phyloP scores from a whole-genome alignment of 2,329 filamentous ascomycete genomes.

The Pseudogymnoascus sp. region DNA sequence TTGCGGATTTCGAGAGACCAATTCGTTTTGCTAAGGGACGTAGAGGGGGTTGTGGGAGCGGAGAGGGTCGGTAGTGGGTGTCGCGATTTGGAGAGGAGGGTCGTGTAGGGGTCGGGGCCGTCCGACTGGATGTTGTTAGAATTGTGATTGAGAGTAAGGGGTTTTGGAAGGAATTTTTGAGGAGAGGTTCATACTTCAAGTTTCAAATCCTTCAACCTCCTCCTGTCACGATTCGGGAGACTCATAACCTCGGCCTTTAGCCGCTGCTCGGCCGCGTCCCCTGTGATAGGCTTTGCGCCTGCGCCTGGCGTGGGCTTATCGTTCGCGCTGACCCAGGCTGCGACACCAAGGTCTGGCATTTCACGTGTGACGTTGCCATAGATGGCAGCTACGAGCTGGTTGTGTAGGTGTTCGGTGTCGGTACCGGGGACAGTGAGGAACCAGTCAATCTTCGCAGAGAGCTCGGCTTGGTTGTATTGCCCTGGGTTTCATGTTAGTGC shows the following conservation, averaged over 20 bases:
- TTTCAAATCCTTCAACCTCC: slow-evolving; percentile 56
- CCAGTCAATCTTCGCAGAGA: slow-evolving; percentile 48
- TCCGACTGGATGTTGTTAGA: slow-evolving; percentile 21
- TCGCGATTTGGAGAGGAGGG: slow-evolving; percentile 14
- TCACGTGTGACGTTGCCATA: slow-evolving; percentile 62
- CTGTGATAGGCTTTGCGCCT: slow-evolving; percentile 52
- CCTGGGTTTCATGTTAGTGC: slow-evolving; percentile 37
- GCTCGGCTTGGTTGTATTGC: slow-evolving; percentile 54
- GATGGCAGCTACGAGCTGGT: slow-evolving; percentile 58
- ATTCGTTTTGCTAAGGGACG: slow-evolving; percentile 34
- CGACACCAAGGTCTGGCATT: slow-evolving; percentile 58
- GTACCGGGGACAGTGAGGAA: slow-evolving; percentile 44
- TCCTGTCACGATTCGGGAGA: slow-evolving; percentile 54
- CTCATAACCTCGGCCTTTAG: slow-evolving; percentile 65
- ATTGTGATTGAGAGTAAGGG: background rate
- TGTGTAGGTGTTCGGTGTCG: slow-evolving; percentile 56
- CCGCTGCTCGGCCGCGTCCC: slow-evolving; percentile 56
- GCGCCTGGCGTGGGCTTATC: slow-evolving; percentile 52
- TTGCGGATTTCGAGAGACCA: slow-evolving; percentile 60
- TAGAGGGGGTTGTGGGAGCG: background rate
- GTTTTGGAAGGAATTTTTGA: background rate
- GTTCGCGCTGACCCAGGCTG: slow-evolving; percentile 63
- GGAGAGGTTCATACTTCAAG: slow-evolving; percentile 42
- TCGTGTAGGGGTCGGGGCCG: slow-evolving; percentile 24
- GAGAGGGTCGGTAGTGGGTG: background rate